Evolutionary conservation across 2,329 filamentous ascomycete species (phyloP), one percentile per base, ranked within the genome.

Genomic region (Pseudogymnoascus sp.): DNA sequence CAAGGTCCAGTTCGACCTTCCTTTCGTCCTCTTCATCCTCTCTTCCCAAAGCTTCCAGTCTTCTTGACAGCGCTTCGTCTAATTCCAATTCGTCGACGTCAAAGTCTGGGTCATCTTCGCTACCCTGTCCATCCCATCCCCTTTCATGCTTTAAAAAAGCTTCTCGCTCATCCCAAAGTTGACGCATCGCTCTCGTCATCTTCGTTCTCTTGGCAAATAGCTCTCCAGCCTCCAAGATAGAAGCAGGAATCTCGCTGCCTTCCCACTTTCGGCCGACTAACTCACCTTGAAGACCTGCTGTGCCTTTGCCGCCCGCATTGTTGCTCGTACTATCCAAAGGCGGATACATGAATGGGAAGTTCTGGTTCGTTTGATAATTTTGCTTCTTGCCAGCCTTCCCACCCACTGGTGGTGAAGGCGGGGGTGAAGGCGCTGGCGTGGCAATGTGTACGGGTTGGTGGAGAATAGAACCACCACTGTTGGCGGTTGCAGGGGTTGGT

Each of bases 351-450:
- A 99, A 97, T 0, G 94, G 94, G 67, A 99, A 97, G 72, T 97
- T 94, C 70, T 99, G 94, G 71, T 99, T 99, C 0, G 94, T 99
- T 74, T 99, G 94, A 70, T 99, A 99, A 69, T 97, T 99, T 71
- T 99, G 94, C 73, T 99, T 99, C 80, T 99, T 99, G 0, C 89
- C 92, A 61, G 90, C 91, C 74, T 97, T 99, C 0, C 92, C 92
- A 26, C 92, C 92, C 35, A 88, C 88, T 8, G 80, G 82, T 0
- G 94, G 94, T 1, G 93, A 97, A 0, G 94, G 94, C 0, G 94
- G 94, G 23, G 94, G 94, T 0, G 94, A 99, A 1, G 94, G 94
- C 0, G 92, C 93, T 0, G 94, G 94, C 1, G 94, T 99, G n/a
- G 94, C 94, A 69, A 99, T 99, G 74, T 99, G 94, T 5, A 99